Evolutionary conservation across 2,329 filamentous ascomycete genomes (phyloP).

Genomic region (Trichophyton benhamiae): DNA sequence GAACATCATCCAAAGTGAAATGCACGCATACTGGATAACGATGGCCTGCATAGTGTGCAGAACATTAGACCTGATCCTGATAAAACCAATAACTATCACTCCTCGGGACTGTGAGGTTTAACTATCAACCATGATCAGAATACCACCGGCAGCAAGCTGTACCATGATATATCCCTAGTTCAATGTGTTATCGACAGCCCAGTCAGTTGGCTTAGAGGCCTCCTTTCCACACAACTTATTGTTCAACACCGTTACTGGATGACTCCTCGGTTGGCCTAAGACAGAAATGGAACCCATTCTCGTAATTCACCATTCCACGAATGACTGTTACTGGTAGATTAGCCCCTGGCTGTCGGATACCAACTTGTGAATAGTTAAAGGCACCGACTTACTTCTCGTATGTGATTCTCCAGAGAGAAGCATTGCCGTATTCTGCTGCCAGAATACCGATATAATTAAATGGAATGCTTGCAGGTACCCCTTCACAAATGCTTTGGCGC

Average conservation of each 20-base stretch:
- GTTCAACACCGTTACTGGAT: neutral
- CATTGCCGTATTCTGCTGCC: slow-evolving; percentile 28
- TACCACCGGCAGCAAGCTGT: neutral
- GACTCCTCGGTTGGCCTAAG: neutral
- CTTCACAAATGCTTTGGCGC: slow-evolving; percentile 62
- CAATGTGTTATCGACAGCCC: neutral
- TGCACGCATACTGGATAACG: no score
- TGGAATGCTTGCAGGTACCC: slow-evolving; percentile 56
- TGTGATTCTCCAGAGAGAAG: slow-evolving; percentile 23
- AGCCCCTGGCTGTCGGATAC: slow-evolving; percentile 10
- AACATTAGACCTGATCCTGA: no score
- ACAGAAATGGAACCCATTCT: slow-evolving; percentile 24
- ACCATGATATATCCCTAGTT: neutral
- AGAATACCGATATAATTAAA: slow-evolving; percentile 31
- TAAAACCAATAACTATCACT: no score
- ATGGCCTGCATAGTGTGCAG: no score
- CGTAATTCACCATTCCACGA: slow-evolving; percentile 24
- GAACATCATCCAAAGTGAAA: no score
- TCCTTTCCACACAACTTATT: neutral
- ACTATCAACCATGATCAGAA: neutral
- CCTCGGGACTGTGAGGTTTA: no score
- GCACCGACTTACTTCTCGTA: slow-evolving; percentile 25
- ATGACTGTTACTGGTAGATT: slow-evolving; percentile 20
- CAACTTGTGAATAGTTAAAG: neutral
- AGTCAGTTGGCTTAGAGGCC: neutral